Evolutionary conservation across 352 stramenopile species (phyloP).

Genomic region (Phytophthora litchii): DNA sequence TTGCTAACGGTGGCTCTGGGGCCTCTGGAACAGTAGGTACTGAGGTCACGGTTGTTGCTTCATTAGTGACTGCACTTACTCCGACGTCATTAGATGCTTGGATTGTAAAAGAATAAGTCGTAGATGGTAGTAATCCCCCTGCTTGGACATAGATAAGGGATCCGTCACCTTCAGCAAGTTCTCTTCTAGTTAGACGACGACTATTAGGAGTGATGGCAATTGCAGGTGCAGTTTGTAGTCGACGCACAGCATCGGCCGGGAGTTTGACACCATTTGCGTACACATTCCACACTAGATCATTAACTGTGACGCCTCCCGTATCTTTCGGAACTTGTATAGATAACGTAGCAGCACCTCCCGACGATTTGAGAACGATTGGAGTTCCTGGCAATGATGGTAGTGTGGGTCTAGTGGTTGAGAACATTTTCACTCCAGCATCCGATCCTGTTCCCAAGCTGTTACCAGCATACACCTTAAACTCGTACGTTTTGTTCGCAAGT

Average conservation of each 20-base stretch:
- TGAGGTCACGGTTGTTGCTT: conserved; percentile 16
- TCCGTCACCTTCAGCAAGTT: conserved; percentile 5
- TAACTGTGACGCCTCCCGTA: conserved; percentile 42
- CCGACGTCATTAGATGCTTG: conserved; percentile 40
- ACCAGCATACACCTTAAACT: conserved; percentile 54
- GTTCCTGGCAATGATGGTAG: conserved; percentile 34
- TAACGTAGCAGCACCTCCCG: conserved; percentile 49
- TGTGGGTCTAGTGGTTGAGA: conserved; percentile 37
- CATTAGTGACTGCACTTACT: conserved; percentile 25
- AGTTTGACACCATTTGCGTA: conserved; percentile 49
- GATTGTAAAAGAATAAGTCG: conserved; percentile 53
- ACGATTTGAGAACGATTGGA: conserved; percentile 32
- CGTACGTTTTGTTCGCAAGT: conserved; percentile 44
- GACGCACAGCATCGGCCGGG: conserved; percentile 19
- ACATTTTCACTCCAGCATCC: conserved; percentile 26
- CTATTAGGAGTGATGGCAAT: background rate
- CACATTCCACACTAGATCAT: conserved; percentile 43
- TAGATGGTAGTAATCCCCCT: conserved; percentile 47
- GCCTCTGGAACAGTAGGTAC: conserved; percentile 29
- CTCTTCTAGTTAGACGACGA: conserved; percentile 7
- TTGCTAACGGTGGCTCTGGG: conserved; percentile 31
- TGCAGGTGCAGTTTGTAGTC: background rate
- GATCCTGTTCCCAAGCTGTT: conserved; percentile 52
- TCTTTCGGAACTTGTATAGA: conserved; percentile 40
- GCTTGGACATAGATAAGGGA: conserved; percentile 39